Evolutionary conservation across 2,329 filamentous ascomycete species (phyloP), one percentile per base, ranked within the genome.

Genomic region (Chlorencoelia australis): DNA sequence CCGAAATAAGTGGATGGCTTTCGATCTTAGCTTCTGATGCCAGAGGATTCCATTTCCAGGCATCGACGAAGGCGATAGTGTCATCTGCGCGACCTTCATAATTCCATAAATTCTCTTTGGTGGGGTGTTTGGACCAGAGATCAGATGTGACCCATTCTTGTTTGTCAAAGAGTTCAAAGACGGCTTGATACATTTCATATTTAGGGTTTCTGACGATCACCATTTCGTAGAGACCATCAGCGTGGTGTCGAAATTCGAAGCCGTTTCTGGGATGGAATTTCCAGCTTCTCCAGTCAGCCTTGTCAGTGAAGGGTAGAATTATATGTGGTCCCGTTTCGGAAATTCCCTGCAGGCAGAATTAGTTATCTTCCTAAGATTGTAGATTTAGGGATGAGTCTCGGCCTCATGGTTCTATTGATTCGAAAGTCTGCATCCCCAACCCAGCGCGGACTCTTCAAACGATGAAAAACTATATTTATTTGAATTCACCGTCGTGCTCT

Each of bases 31-130:
- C 30, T 30, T 33, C 33, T n/a, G 37, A 8, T 1, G 14, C 29
- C 11, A 30, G 22, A 2, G 39, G 28, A 30, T 41, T 28, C 7
- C 37, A 21, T 13, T 26, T 30, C 26, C 37, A 33, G 24, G 33
- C 33, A 30, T 41, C 33, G 4, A 34, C 10, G 1, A 37, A 13
- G 14, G 30, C 16, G 11, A 41, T 22, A 29, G 35, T 35, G 14
- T 44, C 38, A 24, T 41, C 35, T 10, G 32, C 35, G 15, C 41
- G 30, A 5, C 35, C 41, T n/a, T 26, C 30, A 26, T 34, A 37
- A 16, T 34, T 28, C 35, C 38, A 43, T 16, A 43, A 20, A 15
- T 24, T 35, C 20, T 35, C 22, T 7, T 33, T 36, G 14, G 41
- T 36, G 2, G 35, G 31, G 33, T 43, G 38, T 25, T 37, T 22